These are phyloP conservation scores for Areca catechu DNA, from an alignment of 176 grass and related monocot genomes.

Conservation along the genomic window DNA sequence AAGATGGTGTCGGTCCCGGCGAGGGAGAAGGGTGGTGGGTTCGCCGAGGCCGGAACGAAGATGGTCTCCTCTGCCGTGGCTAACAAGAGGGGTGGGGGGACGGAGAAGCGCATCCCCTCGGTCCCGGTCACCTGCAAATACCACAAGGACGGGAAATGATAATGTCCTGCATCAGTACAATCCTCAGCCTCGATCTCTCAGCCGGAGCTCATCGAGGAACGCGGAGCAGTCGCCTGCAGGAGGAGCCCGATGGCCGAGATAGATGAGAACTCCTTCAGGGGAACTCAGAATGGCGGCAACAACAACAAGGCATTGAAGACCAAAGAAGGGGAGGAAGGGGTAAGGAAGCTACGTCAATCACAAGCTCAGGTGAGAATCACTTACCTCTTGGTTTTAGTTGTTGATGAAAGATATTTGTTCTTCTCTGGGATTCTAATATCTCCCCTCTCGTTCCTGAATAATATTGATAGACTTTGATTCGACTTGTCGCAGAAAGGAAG, in stretches of 20 bases:
- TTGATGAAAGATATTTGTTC: too few species aligned
- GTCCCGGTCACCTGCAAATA: conserved; percentile 56
- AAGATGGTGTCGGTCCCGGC: conserved; percentile 82
- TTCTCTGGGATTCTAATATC: too few species aligned
- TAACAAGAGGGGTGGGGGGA: background rate
- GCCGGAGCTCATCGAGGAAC: conserved; percentile 73
- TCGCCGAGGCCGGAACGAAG: conserved; percentile 1
- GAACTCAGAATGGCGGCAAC: background rate
- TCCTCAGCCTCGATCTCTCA: conserved; percentile 37
- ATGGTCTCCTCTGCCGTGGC: conserved; percentile 12
- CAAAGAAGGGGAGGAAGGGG: background rate
- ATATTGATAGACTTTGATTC: too few species aligned
- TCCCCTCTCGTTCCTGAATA: too few species aligned
- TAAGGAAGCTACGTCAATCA: conserved; percentile 9
- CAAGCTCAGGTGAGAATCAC: conserved; percentile 20
- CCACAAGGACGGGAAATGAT: conserved; percentile 31
- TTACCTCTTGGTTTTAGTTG: too few species aligned
- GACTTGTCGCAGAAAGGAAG: too few species aligned
- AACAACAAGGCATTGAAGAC: conserved; percentile 39
- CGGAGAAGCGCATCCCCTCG: conserved; percentile 54
- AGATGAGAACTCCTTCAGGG: conserved; percentile 42
- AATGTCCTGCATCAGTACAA: conserved; percentile 8
- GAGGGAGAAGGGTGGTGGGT: conserved; percentile 39
- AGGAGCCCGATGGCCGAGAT: conserved; percentile 81
- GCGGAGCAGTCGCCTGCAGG: conserved; percentile 53